Conservation (phyloP, 148 eudicot species). For the Limonium bicolor region DNA sequence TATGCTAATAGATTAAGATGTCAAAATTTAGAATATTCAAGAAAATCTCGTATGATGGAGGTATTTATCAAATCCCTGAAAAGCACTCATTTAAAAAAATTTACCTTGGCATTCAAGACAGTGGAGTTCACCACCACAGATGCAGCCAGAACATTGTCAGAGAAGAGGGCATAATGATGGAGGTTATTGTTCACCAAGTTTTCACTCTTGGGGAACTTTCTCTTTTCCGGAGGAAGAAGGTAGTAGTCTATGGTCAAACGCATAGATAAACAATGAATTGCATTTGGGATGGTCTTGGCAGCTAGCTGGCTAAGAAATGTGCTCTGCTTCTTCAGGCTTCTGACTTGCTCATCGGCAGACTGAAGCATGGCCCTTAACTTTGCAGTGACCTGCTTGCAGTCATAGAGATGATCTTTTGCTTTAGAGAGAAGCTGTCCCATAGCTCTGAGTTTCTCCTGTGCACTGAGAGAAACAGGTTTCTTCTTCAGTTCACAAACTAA, state of each 20-base stretch:
- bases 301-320: conserved; percentile 79
- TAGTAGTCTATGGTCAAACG: conserved; percentile 73
- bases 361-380: conserved; percentile 87
- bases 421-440: conserved; percentile 69
- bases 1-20: background rate
- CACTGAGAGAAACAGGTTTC: conserved; percentile 22
- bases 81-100: background rate
- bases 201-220: conserved; percentile 55
- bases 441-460: conserved; percentile 52
- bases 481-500: background rate
- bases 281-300: conserved; percentile 79
- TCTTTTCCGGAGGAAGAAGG: conserved; percentile 51
- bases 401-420: conserved; percentile 58
- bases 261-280: conserved; percentile 70
- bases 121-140: conserved; percentile 87
- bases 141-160: conserved; percentile 90
- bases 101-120: conserved; percentile 64
- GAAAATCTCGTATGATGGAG: background rate
- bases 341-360: conserved; percentile 78
- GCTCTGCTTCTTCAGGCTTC: conserved; percentile 78
- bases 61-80: too few relatives aligned
- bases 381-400: conserved; percentile 60
- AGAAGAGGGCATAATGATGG: conserved; percentile 79
- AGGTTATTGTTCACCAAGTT: conserved; percentile 59
- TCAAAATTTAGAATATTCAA: background rate